Conservation (phyloP, 1,284 basidiomycete genomes). For the Apiotrichum domesticum region DNA sequence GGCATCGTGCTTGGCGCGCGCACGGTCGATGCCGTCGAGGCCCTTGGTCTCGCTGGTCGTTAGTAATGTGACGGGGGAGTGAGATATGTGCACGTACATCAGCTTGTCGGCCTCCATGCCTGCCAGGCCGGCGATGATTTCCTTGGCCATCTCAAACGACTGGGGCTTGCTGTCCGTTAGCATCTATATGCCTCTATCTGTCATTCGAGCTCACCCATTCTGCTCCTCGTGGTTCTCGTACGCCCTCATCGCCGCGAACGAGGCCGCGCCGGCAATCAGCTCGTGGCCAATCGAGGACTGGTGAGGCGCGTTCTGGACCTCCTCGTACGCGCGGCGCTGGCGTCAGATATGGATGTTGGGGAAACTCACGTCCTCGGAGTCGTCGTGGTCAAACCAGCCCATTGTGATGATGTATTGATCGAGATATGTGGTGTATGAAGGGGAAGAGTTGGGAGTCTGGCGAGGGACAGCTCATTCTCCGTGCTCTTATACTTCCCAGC, state of each 20-base stretch:
- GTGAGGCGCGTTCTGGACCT: slow-evolving; percentile 12
- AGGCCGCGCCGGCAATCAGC: slow-evolving; percentile 22
- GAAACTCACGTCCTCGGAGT: slow-evolving; percentile 16
- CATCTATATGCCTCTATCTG: too few relatives aligned
- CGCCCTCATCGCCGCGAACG: slow-evolving; percentile 28
- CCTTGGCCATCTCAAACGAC: slow-evolving; percentile 23
- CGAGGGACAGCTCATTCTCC: too few relatives aligned
- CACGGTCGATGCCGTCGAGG: slow-evolving; percentile 19
- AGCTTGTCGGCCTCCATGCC: slow-evolving; percentile 35
- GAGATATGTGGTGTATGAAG: too few relatives aligned
- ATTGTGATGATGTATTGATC: slow-evolving; percentile 7
- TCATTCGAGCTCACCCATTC: slow-evolving; percentile 16
- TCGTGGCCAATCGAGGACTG: slow-evolving; percentile 14
- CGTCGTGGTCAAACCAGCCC: slow-evolving; percentile 27
- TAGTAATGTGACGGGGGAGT: not conserved
- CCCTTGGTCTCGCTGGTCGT: slow-evolving; percentile 24
- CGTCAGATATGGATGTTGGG: not conserved
- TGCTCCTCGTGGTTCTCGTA: slow-evolving; percentile 28
- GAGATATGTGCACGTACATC: slow-evolving; percentile 10
- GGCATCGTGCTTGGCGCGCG: slow-evolving; percentile 23
- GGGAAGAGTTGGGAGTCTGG: too few relatives aligned
- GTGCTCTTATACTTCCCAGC: too few relatives aligned
- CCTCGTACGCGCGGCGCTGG: slow-evolving; percentile 19
- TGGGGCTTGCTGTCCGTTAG: slow-evolving; percentile 11
- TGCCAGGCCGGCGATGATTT: slow-evolving; percentile 29